phyloP scores from a whole-genome alignment of 2,329 filamentous ascomycete species.

The Claviceps pusilla region DNA sequence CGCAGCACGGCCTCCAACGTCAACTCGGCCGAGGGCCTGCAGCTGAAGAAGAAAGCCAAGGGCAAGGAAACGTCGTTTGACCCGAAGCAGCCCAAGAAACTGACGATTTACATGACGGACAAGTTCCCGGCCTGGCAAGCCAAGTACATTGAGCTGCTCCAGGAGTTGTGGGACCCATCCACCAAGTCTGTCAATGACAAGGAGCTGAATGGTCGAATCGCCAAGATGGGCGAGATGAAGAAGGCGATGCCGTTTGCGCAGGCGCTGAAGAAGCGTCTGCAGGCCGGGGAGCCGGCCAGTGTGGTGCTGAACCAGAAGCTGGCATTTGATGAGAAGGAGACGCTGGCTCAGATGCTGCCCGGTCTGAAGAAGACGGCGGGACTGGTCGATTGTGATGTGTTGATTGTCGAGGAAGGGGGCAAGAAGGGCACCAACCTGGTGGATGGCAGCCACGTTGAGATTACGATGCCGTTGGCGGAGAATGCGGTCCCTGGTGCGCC shows the following conservation, averaged over 20 bases:
- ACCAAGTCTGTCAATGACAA: constrained; percentile 61
- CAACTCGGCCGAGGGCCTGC: constrained; percentile 61
- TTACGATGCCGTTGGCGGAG: constrained; percentile 45
- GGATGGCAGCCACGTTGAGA: constrained; percentile 39
- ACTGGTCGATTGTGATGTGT: constrained; percentile 54
- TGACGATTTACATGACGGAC: constrained; percentile 70
- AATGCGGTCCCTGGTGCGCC: constrained; percentile 69
- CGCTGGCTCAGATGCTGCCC: constrained; percentile 62
- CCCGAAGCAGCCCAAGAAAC: constrained; percentile 79
- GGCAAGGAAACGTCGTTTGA: constrained; percentile 78
- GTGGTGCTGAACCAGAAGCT: constrained; percentile 72
- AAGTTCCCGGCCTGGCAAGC: constrained; percentile 84
- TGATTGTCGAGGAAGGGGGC: constrained; percentile 55
- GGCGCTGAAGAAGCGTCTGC: constrained; percentile 65
- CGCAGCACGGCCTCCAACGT: constrained; percentile 62
- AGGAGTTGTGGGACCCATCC: constrained; percentile 49
- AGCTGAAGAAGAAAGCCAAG: constrained; percentile 82
- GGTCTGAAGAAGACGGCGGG: constrained; percentile 62
- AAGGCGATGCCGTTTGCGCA: constrained; percentile 97
- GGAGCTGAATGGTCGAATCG: constrained; percentile 59
- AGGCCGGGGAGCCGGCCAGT: constrained; percentile 50
- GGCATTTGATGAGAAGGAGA: constrained; percentile 68
- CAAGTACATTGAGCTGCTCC: constrained; percentile 70
- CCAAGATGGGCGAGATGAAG: constrained; percentile 82
- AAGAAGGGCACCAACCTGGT: constrained; percentile 46